These are phyloP conservation scores for Parmelia sp. DNA, from an alignment of 495 filamentous ascomycete genomes.

Conservation along the genomic window DNA sequence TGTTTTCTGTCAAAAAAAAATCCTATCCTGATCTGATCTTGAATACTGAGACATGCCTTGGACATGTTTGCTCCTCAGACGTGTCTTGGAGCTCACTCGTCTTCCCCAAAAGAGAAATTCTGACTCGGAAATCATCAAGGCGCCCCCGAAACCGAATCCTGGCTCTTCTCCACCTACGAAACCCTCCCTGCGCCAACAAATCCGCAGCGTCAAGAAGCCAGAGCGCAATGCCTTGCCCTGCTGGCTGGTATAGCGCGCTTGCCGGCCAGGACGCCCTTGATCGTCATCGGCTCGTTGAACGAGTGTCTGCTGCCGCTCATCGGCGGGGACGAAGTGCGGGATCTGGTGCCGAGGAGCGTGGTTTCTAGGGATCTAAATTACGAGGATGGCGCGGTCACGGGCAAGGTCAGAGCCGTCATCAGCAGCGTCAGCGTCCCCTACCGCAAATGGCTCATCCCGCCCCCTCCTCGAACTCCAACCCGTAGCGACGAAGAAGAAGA, in stretches of 20 bases:
- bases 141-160: slow-evolving; percentile 54
- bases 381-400: too few species aligned
- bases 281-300: slow-evolving; percentile 15
- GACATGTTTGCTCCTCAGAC: too few species aligned
- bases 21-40: too few species aligned
- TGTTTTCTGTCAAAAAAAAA: too few species aligned
- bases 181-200: neutral
- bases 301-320: slow-evolving; percentile 14
- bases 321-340: neutral
- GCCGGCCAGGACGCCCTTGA: slow-evolving; percentile 3
- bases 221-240: slow-evolving; percentile 8
- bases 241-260: slow-evolving; percentile 15
- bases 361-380: neutral
- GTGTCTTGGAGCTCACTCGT: too few species aligned
- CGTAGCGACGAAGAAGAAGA: neutral
- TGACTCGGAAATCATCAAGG: too few species aligned
- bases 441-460: slow-evolving; percentile 17
- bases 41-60: too few species aligned
- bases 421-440: neutral
- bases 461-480: neutral
- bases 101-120: too few species aligned
- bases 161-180: slow-evolving; percentile 54
- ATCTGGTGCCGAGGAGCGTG: neutral
- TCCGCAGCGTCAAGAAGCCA: neutral
- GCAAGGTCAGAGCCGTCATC: neutral